Conservation (phyloP, 129 eudicot genomes). For the Rutidosis leptorrhynchoides region DNA sequence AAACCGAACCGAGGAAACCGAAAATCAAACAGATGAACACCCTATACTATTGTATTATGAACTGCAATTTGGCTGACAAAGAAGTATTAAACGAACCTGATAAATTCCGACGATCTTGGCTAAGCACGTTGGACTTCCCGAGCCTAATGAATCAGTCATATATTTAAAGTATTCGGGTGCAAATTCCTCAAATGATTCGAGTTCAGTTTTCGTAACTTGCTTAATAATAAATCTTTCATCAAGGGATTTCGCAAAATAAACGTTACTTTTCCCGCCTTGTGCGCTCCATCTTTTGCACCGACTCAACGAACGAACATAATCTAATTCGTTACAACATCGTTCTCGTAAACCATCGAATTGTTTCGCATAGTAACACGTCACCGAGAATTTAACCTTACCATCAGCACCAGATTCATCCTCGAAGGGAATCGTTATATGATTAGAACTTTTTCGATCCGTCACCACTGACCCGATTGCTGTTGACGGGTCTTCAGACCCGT, state of each 20-base stretch:
- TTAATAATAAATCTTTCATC: constrained; percentile 89
- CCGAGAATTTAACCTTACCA: constrained; percentile 75
- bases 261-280: constrained; percentile 98
- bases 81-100: constrained; percentile 51
- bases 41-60: too few species aligned
- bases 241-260: constrained; percentile 80
- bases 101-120: constrained; percentile 87
- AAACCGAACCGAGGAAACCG: too few species aligned
- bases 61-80: neutral
- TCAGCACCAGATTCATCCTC: constrained; percentile 63
- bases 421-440: constrained; percentile 66
- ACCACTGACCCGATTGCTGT: constrained; percentile 39
- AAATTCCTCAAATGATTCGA: constrained; percentile 84
- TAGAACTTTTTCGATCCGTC: constrained; percentile 52
- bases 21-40: too few species aligned
- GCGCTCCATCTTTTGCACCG: constrained; percentile 96
- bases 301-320: constrained; percentile 74
- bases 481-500: constrained; percentile 64
- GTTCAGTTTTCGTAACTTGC: constrained; percentile 86
- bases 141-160: constrained; percentile 56
- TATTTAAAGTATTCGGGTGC: constrained; percentile 79
- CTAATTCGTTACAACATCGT: constrained; percentile 63
- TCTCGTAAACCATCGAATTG: constrained; percentile 66
- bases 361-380: constrained; percentile 82
- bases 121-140: constrained; percentile 91